Evolutionary conservation across 805 yeast genomes (phyloP), one percentile per base, ranked within the genome.

Genomic region (Candida easanensis): DNA sequence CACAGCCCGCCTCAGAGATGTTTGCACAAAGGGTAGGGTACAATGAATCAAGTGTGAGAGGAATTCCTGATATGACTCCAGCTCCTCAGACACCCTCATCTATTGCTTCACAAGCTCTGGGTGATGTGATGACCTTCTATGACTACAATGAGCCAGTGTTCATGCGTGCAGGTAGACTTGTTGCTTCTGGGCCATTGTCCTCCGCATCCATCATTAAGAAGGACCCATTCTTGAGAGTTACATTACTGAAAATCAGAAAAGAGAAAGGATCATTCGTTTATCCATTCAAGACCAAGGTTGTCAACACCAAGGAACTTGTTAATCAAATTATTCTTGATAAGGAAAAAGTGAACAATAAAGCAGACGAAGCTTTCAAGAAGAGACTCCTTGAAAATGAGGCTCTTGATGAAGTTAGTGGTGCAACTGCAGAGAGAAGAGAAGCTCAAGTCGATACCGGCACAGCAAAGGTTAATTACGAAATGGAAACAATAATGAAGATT

Each of bases 381-480:
- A 58, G 61, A 16, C 43, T 66, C 37, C 48, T 62, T 19, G 71
- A 70, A 38, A 60, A 64, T 35, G 71, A 66, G 42, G 71, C 72
- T 2, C 38, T 65, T 4, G 65, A 60, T 17, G 76, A 70, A 41
- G 54, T 70, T 32, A 51, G 49, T 15, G 38, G 42, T 13, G 41
- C 21, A 2, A 20, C 25, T 7, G 40, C 27, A 8, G 46, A 43
- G 8, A 21, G 49, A 17, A 36, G 33, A 4, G 53, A 49, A 10
- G 46, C 54, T 1, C 54, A 52, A 23, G 33, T 44, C 1, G 18
- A 30, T 13, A 45, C 50, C 17, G 48, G 43, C 16, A 7, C 41
- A 9, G 28, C 41, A 13, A 22, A 42, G 14, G 32, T 27, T 6
- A 52, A 48, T 33, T 52, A 45, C 32, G 61, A 56, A 33, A 26